Evolutionary conservation across 352 stramenopile species (phyloP), one percentile per base, ranked within the genome.

Genomic region (Pythium rishiriense): DNA sequence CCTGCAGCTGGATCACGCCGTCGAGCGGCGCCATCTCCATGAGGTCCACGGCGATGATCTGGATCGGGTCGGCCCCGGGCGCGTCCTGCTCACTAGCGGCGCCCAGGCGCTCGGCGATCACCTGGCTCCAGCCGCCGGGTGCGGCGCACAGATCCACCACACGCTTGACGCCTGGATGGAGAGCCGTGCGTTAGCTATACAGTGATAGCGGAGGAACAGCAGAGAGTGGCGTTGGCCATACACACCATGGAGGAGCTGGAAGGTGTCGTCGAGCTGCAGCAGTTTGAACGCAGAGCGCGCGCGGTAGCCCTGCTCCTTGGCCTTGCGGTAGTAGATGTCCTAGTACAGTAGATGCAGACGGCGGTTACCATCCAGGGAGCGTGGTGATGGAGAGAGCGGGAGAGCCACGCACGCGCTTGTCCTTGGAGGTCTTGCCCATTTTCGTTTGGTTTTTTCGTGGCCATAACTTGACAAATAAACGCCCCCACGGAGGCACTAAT

Each of bases 211-310:
- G n/a, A n/a, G n/a, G n/a, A n/a, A n/a, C n/a, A n/a, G n/a, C n/a
- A n/a, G n/a, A n/a, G n/a, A n/a, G n/a, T n/a, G n/a, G n/a, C n/a
- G n/a, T n/a, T n/a, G n/a, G n/a, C 31, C 2, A 17, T 33, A 8
- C 17, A 48, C 57, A 75, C 79, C 73, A 22, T 83, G 56, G 39
- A 99, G 95, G 0, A 99, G 73, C 47, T 97, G 76, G 74, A 99
- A 99, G 51, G 98, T 97, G 61, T 98, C 97, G 74, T 99, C 97
- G 14, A 99, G 78, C 69, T 99, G 97, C 12, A 99, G 69, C 21
- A 99, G 75, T 68, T 99, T 99, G 81, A 98, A 99, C 5, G 98
- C 98, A 35, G 93, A 99, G 41, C 98, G 87, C 33, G 98, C 98
- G 64, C 98, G 83, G 75, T 98, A 99, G 26, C 97, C 97, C 41